Percentiles rank a stretch among this genome's conserved stretches.
Conservation (phyloP, 1,284 basidiomycete species). For the Cystobasidiaceae sp. region DNA sequence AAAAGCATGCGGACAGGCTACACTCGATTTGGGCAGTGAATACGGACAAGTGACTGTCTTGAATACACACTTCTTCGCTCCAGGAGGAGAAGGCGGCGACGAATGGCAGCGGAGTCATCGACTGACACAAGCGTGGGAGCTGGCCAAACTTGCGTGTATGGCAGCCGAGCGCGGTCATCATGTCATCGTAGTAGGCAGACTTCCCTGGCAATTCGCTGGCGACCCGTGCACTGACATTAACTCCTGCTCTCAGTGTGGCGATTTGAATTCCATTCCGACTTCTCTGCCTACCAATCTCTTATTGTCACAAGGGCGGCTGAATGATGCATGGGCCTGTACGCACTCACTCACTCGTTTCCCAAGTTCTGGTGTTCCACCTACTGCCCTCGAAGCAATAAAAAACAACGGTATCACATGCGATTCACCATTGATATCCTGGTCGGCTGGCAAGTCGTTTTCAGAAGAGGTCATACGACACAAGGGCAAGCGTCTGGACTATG, state of each 20-base stretch:
- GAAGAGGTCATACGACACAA: conserved; percentile 45
- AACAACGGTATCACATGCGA: conserved; percentile 86
- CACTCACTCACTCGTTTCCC: conserved; percentile 51
- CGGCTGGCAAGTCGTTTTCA: conserved; percentile 63
- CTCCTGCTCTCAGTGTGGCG: conserved; percentile 60
- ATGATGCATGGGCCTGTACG: conserved; percentile 68
- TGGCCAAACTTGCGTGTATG: conserved; percentile 71
- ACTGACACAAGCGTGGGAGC: conserved; percentile 91
- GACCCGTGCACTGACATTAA: neutral
- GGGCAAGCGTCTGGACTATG: conserved; percentile 94
- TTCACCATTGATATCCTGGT: conserved; percentile 85
- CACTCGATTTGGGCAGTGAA: conserved; percentile 58
- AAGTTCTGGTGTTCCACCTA: conserved; percentile 34
- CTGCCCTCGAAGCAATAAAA: conserved; percentile 58
- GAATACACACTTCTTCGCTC: conserved; percentile 66
- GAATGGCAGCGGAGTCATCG: conserved; percentile 78
- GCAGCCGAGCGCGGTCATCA: conserved; percentile 80
- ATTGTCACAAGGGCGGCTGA: conserved; percentile 64
- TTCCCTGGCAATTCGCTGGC: neutral
- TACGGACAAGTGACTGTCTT: conserved; percentile 83
- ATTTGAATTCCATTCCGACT: conserved; percentile 87
- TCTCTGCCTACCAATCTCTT: conserved; percentile 82
- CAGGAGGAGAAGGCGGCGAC: conserved; percentile 61
- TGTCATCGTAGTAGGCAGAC: conserved; percentile 72
- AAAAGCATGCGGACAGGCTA: conserved; percentile 80